These are phyloP conservation scores for Nitzschia sp. DNA, from an alignment of 108 stramenopile genomes.

Conservation along the genomic window DNA sequence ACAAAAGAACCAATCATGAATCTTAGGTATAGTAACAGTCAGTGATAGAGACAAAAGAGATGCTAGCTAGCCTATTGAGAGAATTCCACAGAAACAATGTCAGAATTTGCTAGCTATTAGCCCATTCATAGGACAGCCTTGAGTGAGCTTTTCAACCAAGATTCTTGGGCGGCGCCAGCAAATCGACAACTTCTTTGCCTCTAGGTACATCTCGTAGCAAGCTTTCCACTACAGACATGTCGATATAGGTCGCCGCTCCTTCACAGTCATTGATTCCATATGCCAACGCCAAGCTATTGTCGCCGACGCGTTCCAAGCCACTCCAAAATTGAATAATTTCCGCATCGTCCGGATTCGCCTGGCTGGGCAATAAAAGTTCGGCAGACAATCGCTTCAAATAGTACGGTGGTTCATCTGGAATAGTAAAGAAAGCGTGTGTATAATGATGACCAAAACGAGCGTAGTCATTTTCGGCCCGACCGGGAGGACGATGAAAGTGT, in stretches of 20 bases:
- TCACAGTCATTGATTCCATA: constrained; percentile 78
- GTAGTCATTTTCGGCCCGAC: constrained; percentile 64
- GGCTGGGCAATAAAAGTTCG: constrained; percentile 68
- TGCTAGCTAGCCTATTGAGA: no score
- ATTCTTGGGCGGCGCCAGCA: constrained; percentile 36
- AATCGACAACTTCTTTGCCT: constrained; percentile 70
- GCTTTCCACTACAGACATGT: constrained; percentile 24
- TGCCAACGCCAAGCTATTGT: constrained; percentile 39
- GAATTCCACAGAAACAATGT: no score
- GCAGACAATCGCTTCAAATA: constrained; percentile 64
- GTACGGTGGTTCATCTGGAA: constrained; percentile 36
- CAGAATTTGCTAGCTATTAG: no score
- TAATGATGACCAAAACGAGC: constrained; percentile 90
- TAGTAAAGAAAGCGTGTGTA: constrained; percentile 63
- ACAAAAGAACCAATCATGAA: no score
- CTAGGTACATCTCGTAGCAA: constrained; percentile 42
- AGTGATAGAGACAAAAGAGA: no score
- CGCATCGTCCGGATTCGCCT: constrained; percentile 41
- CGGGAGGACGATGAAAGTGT: constrained; percentile 84
- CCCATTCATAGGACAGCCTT: no score
- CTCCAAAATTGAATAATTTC: constrained; percentile 88
- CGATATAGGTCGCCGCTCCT: constrained; percentile 42
- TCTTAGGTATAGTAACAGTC: no score
- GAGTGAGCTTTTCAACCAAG: no score
- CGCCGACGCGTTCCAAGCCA: constrained; percentile 66